Percentiles rank a stretch among this genome's conserved stretches.
Evolutionary conservation across 192 early-diverging fungal species (phyloP).

Genomic region (Entomortierella chlamydospora): DNA sequence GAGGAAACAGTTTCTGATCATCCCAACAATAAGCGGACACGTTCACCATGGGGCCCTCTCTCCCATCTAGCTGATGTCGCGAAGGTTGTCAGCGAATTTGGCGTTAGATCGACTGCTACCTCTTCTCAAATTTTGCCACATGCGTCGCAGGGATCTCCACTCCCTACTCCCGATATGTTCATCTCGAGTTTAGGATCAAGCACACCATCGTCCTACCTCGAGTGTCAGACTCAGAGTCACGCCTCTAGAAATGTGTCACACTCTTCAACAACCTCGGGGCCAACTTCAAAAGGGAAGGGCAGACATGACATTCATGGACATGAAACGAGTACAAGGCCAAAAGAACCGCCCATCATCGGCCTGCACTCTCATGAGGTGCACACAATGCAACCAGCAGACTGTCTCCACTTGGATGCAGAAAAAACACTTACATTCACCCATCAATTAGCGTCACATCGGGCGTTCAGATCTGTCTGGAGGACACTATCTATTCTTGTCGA

Average conservation of each 20-base stretch:
- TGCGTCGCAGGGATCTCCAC: too few relatives aligned
- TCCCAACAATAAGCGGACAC: not conserved
- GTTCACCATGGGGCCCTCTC: slow-evolving; percentile 10
- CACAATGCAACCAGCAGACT: not conserved
- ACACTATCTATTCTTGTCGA: slow-evolving; percentile 22
- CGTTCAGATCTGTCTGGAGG: slow-evolving; percentile 15
- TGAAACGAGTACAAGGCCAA: not conserved
- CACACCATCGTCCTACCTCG: not conserved
- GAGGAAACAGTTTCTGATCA: not conserved
- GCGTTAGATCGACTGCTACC: not conserved
- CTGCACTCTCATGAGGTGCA: not conserved
- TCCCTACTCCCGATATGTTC: not conserved
- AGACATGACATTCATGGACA: not conserved
- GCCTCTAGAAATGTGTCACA: too few relatives aligned
- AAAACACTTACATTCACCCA: not conserved
- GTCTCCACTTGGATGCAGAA: not conserved
- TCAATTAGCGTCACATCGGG: not conserved
- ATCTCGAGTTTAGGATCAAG: not conserved
- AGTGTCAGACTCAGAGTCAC: not conserved
- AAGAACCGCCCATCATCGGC: not conserved
- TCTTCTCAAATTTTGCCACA: too few relatives aligned
- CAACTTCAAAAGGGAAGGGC: not conserved
- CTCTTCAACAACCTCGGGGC: not conserved
- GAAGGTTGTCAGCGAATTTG: not conserved
- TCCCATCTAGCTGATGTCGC: slow-evolving; percentile 18